Base-by-base conservation (phyloP, 2,329 filamentous ascomycete species). In the Cladosporium sp. region DNA sequence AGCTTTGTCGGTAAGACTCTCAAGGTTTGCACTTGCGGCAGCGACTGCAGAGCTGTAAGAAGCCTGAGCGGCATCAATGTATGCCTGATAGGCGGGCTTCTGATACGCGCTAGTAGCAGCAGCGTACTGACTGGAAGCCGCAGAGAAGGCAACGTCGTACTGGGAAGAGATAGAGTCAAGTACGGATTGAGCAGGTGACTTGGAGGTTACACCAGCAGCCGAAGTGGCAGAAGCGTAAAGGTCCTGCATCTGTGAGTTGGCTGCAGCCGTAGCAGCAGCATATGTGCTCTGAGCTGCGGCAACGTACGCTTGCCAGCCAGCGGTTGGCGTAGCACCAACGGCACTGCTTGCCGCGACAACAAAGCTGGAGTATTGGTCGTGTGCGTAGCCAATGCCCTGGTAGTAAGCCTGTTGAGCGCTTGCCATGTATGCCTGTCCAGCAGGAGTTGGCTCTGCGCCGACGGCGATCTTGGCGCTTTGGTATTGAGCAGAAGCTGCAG, bases 281-380 rank as follows among this genome's bases (percentile, higher is more conserved):
- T 75, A 76, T 17, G 70, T 68, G 50, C 64, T 69, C 51, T 71
- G 68, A 9, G 89, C 90, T 6, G 86, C 84, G 11, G 81, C 80
- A 7, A 94, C 66, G 67, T 92, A 91, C 52, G 86, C 87, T 5
- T 86, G 84, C 71, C 92, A 92, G 72, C 67, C 68, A 42, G 67
- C 57, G 84, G 87, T 28, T 83, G 85, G 73, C 90, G 93, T 75
- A 6, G 84, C 84, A 58, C 84, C 87, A 40, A 90, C 78, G 19
- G 86, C 89, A 37, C 82, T 85, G 9, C 88, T 90, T 7, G 89
- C 90, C 4, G 87, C 85, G 12, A 80, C 80, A 2, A 94, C 64
- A 67, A 94, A 93, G 51, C 87, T 87, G 5, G 87, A 85, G 72
- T 94, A 94, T 38, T 87, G 84, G 43, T 86, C 89, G 67, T 95